Conservation (phyloP, 331 rosid genomes). For the Spiraea crenata region DNA sequence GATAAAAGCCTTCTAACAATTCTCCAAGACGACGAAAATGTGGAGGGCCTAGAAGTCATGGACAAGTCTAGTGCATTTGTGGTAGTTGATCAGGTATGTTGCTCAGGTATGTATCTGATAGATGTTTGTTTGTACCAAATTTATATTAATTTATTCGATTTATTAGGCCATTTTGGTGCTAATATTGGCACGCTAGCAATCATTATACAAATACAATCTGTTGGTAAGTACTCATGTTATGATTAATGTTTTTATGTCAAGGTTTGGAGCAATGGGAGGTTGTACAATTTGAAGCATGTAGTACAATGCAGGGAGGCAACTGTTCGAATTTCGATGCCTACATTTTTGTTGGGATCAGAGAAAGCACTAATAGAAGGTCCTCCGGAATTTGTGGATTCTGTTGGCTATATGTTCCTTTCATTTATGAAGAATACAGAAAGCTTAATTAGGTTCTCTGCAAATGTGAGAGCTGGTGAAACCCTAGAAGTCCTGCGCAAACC, state of each 20-base stretch:
- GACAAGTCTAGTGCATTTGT: constrained; percentile 31
- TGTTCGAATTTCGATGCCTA: constrained; percentile 44
- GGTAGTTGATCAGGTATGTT: constrained; percentile 36
- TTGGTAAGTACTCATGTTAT: background rate
- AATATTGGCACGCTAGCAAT: too few species aligned
- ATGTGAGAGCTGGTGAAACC: constrained; percentile 45
- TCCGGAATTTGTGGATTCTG: constrained; percentile 35
- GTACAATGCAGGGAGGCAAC: constrained; percentile 52
- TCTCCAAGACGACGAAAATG: constrained; percentile 65
- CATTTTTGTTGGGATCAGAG: constrained; percentile 48
- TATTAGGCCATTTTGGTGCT: too few species aligned
- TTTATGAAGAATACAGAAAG: constrained; percentile 41
- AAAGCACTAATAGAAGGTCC: constrained; percentile 42
- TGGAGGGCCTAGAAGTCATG: constrained; percentile 59
- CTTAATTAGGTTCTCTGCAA: constrained; percentile 30
- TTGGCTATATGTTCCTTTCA: constrained; percentile 33
- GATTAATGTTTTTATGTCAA: background rate
- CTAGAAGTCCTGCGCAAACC: constrained; percentile 31
- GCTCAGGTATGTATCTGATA: too few species aligned
- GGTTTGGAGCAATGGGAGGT: constrained; percentile 72
- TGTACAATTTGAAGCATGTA: constrained; percentile 50
- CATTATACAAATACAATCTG: too few species aligned
- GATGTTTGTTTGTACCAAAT: too few species aligned
- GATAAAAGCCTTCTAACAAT: constrained; percentile 53
- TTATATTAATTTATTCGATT: too few species aligned